A percentile compares a stretch with the other conserved stretches of the same genome.
These are phyloP conservation scores for Trichosporon sp. DNA, from an alignment of 1,284 basidiomycete species.

Conservation along the genomic window DNA sequence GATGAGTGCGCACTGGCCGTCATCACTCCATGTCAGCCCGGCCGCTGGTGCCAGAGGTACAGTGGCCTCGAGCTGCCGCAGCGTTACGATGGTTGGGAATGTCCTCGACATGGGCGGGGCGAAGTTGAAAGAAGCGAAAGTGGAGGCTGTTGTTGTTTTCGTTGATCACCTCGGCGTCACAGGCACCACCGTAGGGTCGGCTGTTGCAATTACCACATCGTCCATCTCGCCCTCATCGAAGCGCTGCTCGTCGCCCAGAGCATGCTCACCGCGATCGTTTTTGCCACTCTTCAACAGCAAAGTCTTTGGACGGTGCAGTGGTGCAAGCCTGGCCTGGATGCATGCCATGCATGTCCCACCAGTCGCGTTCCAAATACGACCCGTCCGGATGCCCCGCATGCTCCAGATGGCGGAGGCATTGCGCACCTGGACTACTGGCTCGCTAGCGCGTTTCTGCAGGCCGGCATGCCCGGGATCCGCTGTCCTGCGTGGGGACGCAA, in stretches of 20 bases:
- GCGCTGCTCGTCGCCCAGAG: neutral
- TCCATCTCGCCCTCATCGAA: neutral
- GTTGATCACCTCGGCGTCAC: neutral
- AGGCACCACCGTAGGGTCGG: neutral
- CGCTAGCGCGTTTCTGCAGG: neutral
- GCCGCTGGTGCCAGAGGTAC: neutral
- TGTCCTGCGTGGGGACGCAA: neutral
- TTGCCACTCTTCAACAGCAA: no score
- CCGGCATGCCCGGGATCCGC: neutral
- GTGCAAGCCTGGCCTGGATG: neutral
- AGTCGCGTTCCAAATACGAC: neutral
- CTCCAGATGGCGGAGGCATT: no score
- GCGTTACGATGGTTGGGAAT: conserved; percentile 4
- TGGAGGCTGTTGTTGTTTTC: neutral
- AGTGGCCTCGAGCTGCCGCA: conserved; percentile 1
- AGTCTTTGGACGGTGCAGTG: neutral
- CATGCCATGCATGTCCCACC: neutral
- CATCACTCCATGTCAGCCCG: conserved; percentile 35
- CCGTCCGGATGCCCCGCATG: no score
- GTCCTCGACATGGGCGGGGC: conserved; percentile 4
- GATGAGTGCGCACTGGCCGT: conserved; percentile 41
- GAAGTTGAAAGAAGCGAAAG: conserved; percentile 3
- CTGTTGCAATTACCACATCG: neutral
- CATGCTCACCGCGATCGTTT: neutral
- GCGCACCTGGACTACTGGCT: neutral